Base-by-base conservation (phyloP, 106 monocot species). In the Acanthochlamys bracteata region DNA sequence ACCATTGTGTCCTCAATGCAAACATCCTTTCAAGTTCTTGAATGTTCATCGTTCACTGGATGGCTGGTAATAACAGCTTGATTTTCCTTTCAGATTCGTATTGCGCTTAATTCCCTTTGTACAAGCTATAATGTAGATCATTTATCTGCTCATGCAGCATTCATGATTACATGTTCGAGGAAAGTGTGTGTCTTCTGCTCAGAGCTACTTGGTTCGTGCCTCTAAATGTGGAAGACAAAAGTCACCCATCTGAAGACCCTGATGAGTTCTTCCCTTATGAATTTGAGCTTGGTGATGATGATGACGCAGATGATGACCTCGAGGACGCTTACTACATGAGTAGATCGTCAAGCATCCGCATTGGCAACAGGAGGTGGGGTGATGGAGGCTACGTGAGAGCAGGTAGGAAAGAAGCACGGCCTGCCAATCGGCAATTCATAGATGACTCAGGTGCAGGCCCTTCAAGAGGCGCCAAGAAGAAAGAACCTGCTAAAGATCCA, bases 331-430 rank as follows among this genome's bases (percentile, higher is more conserved):
- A 75, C 24, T 77, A 75, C 27, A 43, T 53, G 13, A 49, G 67
- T 40, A 71, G 71, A 55, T 62, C 72, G 2, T 68, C 86, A 25
- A 75, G 57, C 20, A 72, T 96, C 25, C 84, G 84, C 23, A 85
- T 96, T 25, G 86, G 96, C 11, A 98, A 92, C 68, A 80, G 96
- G 69, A 77, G 92, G 40, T 98, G 96, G 96, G 96, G 96, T 8
- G 88, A 81, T 58, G 83, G 66, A 49, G 96, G 96, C 14, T 98
- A 76, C 57, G 73, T 98, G 0, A 78, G 92, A 61, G 77, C 80
- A 2, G 96, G 96, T 20, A 73, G 88, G 51, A 88, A 76, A 64
- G 85, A 98, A 57, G 96, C 96, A 4, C 72, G 92, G 42, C 96
- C 92, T 13, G 43, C 81, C 2, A 80, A 62, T 42, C 79, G 57